Evolutionary conservation across 306 rosid species (phyloP), one percentile per base, ranked within the genome.

Genomic region (Medicago ruthenica): DNA sequence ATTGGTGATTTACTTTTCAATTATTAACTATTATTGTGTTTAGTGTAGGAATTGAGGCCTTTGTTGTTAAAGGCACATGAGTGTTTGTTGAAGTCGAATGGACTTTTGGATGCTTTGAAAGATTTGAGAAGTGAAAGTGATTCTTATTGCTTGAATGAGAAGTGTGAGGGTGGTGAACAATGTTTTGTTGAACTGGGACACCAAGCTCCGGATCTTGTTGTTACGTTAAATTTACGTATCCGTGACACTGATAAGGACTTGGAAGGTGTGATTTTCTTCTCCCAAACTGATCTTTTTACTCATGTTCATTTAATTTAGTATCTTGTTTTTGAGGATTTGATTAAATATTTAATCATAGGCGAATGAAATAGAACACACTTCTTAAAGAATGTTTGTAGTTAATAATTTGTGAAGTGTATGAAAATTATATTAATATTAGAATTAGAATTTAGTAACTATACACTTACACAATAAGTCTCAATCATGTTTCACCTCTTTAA

Each of bases 41-140:
- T 54, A 22, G 67, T 75, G 89, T 59, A 91, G 97, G 95, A 86
- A 84, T 89, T 73, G 54, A 90, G 87, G 87, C 85, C 96, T 24
- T 74, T 87, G 68, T 79, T 94, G 61, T 17, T 90, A 66, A 87
- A 84, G 69, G 98, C 96, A 1, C 86, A 86, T 11, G 87, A 80
- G 72, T 85, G 79, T 81, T 87, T 94, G 87, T 48, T 85, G 41
- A 76, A 78, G 69, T 86, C 86, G 41, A 76, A 16, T 66, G 88
- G 22, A 64, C 86, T 94, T 15, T 83, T 94, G 70, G 90, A 79
- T 58, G 86, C 53, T 31, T 57, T 91, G 66, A 81, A 81, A 45
- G 72, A 71, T 65, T 76, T 88, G 80, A 88, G 83, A 71, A 75
- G 81, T 78, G 91, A 62, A 71, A 73, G 84, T 76, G 91, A 67